Conservation (phyloP, 129 eudicot species). For the Centella asiatica region DNA sequence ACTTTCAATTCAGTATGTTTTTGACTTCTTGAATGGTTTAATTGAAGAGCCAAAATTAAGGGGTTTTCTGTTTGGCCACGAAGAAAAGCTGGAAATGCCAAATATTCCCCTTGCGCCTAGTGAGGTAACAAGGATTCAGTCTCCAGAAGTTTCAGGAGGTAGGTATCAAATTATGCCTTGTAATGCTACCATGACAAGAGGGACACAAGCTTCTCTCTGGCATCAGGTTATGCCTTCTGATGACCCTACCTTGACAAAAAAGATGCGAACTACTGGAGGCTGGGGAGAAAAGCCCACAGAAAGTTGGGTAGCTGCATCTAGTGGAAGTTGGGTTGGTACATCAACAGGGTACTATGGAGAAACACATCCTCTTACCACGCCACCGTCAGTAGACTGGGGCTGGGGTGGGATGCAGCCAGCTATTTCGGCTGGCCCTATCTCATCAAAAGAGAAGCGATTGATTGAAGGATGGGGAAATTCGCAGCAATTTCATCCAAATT, state of each 20-base stretch:
- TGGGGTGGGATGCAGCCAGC: constrained; percentile 1
- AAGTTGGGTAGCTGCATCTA: constrained; percentile 1
- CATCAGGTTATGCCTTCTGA: background rate
- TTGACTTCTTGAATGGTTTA: constrained; percentile 39
- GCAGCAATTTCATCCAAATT: too few relatives aligned
- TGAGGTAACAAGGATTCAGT: background rate
- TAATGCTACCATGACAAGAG: background rate
- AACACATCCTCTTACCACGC: background rate
- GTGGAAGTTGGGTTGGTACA: constrained; percentile 2
- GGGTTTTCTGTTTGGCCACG: constrained; percentile 43
- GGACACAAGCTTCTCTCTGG: background rate
- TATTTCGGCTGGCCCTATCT: background rate
- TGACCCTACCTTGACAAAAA: background rate
- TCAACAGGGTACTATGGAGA: background rate
- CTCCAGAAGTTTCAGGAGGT: background rate
- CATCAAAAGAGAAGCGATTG: background rate
- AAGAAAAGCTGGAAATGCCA: background rate
- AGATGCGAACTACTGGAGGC: constrained; percentile 1
- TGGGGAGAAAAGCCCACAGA: constrained; percentile 3
- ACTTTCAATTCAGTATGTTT: constrained; percentile 26
- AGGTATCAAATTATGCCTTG: background rate
- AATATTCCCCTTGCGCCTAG: background rate
- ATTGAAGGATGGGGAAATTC: background rate
- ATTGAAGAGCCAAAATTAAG: constrained; percentile 33
- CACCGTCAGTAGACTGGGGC: background rate